Evolutionary conservation across 1,284 basidiomycete species (phyloP).

Genomic region (Moesziomyces sp.): DNA sequence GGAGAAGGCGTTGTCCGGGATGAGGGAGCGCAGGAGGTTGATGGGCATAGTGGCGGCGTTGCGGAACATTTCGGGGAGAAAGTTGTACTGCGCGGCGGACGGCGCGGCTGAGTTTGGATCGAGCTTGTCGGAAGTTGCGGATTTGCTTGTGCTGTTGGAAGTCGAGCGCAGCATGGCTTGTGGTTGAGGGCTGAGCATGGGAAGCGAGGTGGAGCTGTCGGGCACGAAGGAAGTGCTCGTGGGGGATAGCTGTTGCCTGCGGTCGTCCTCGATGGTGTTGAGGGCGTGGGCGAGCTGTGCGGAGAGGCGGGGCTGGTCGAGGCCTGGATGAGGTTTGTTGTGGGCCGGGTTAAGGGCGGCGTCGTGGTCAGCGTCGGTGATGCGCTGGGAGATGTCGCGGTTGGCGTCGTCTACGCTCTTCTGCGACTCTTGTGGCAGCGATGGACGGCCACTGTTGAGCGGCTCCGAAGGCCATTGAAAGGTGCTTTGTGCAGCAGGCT

Average conservation of each 20-base stretch:
- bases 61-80: constrained; percentile 35
- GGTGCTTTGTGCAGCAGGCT: background rate
- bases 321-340: constrained; percentile 3
- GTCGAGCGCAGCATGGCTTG: constrained; percentile 26
- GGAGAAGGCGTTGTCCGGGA: constrained; percentile 48
- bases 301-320: constrained; percentile 20
- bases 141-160: constrained; percentile 29
- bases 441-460: constrained; percentile 21
- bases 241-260: constrained; percentile 24
- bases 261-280: constrained; percentile 26
- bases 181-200: constrained; percentile 19
- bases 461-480: constrained; percentile 44
- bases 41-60: constrained; percentile 40
- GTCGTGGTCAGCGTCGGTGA: constrained; percentile 26
- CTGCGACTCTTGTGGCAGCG: constrained; percentile 35
- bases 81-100: constrained; percentile 2
- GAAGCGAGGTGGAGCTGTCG: background rate
- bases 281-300: constrained; percentile 19
- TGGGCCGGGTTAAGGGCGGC: constrained; percentile 7
- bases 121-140: constrained; percentile 17
- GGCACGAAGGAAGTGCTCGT: constrained; percentile 10
- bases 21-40: constrained; percentile 40
- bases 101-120: background rate
- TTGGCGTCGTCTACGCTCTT: constrained; percentile 36
- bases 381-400: constrained; percentile 33